Base-by-base conservation (phyloP, 345 rosid genomes). In the Citrus trifoliata region DNA sequence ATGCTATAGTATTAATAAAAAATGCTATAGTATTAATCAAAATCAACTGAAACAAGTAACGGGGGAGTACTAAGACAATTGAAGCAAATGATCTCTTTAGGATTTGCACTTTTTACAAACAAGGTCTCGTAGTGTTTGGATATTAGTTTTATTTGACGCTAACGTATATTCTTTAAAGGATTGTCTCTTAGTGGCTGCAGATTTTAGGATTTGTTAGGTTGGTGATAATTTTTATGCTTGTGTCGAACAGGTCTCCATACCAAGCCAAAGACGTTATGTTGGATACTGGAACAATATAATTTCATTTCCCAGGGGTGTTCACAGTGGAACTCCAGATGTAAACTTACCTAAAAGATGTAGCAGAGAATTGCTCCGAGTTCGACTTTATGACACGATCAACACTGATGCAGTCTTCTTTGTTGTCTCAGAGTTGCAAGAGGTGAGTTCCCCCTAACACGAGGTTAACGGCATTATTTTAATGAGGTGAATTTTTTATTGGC, bases 211-310 rank as follows among this genome's bases (percentile, higher is more conserved):
- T 64, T 42, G 6, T 18, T 40, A 2, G 66, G 46, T 12, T 21
- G 69, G 42, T 13, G 28, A 65, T 32, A 48, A 12, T 14, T 37
- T 67, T 35, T 60, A 72, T 58, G 60, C 65, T 62, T 72, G 25
- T 75, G 65, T 37, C 73, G 61, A 76, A 70, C 80, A 95, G 99
- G 99, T 95, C 65, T 92, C 99, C 12, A 93, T 93, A 84, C 95
- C 98, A 74, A 95, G 99, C 92, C 99, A 95, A 78, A 92, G 93
- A 13, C 89, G 99, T 25, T 95, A 95, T 69, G 98, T 95, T 14
- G 93, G 83, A 7, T 93, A 92, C 64, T 95, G 98, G 99, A 91
- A 73, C 40, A 80, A 71, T 62, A 12, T 83, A 24, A 87, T 91
- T 61, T 81, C 87, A 1, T 90, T 91, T 78, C 85, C 88, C 1